Evolutionary conservation across 2,329 filamentous ascomycete species (phyloP), one percentile per base, ranked within the genome.

Genomic region (Aspergillus clavatus): DNA sequence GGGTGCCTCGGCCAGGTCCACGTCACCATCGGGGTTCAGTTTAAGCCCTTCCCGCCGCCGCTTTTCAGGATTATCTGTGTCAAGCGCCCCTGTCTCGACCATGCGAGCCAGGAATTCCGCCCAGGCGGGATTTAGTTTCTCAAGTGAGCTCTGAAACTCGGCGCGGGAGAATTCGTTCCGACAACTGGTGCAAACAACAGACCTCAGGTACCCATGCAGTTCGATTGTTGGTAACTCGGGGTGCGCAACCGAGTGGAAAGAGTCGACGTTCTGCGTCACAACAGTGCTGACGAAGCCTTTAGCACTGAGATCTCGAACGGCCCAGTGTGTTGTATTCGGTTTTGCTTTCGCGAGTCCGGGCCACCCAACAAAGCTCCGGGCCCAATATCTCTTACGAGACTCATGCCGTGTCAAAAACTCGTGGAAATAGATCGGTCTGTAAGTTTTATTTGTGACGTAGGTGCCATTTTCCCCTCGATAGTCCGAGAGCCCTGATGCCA

Each of bases 191-290:
- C 93, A 98, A 42, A 89, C 78, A 23, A 89, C 79, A 23, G 84
- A 81, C 53, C 90, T 80, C 39, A 98, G 76, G 67, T 93, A 95
- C 55, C 93, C 93, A 66, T 98, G 93, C 40, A 98, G 77, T 68
- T 97, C 91, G 37, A 94, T 73, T 7, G 87, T 93, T 5, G 81
- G 78, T 35, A 90, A 69, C 7, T 74, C 63, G 0, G 89, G 87
- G 66, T 96, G 90, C 1, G 89, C 86, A 47, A 72, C 71, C 2
- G 78, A 75, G 67, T 98, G 93, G 64, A 98, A 95, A 2, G 89
- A 95, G 70, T 98, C 93, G 41, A 98, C 93, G 62, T 97, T 97
- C 65, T 98, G 93, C 31, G 93, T 97, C 55, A 98, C 82, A 47
- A 96, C 87, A 42, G 74, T 81, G 46, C 78, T 79, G 33, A 96